phyloP scores from a whole-genome alignment of 1,284 basidiomycete genomes.

The Coniferiporia weirii region DNA sequence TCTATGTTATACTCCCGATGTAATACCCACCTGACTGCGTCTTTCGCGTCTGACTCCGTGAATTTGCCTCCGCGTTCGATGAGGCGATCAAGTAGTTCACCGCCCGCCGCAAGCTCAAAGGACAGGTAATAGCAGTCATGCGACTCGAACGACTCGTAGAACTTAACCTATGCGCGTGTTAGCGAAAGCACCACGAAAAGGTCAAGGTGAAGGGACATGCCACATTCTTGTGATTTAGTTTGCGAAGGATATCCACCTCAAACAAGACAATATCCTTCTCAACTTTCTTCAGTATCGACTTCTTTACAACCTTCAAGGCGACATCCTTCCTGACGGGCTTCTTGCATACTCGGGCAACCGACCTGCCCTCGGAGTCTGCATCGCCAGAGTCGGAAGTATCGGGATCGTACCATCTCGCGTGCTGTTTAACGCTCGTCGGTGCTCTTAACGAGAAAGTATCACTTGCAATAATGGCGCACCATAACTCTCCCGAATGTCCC shows the following conservation, averaged over 20 bases:
- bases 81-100: conserved; percentile 86
- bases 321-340: conserved; percentile 8
- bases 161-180: conserved; percentile 40
- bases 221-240: conserved; percentile 12
- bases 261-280: conserved; percentile 20
- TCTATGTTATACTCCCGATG: neutral
- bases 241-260: conserved; percentile 8
- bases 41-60: conserved; percentile 8
- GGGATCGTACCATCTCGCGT: conserved; percentile 15
- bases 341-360: neutral
- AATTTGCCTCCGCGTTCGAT: conserved; percentile 39
- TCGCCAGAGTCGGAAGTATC: neutral
- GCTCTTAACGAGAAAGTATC: neutral
- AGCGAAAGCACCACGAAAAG: neutral
- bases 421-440: neutral
- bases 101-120: conserved; percentile 88
- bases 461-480: conserved; percentile 39
- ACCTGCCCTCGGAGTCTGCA: neutral
- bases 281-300: conserved; percentile 36
- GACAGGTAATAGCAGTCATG: conserved; percentile 86
- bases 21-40: conserved; percentile 6
- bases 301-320: conserved; percentile 27
- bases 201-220: neutral
- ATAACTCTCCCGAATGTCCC: conserved; percentile 88
- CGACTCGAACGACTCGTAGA: conserved; percentile 92